These are phyloP conservation scores for Fusarium stilboides DNA, from an alignment of 2,329 filamentous ascomycete genomes.

Conservation along the genomic window DNA sequence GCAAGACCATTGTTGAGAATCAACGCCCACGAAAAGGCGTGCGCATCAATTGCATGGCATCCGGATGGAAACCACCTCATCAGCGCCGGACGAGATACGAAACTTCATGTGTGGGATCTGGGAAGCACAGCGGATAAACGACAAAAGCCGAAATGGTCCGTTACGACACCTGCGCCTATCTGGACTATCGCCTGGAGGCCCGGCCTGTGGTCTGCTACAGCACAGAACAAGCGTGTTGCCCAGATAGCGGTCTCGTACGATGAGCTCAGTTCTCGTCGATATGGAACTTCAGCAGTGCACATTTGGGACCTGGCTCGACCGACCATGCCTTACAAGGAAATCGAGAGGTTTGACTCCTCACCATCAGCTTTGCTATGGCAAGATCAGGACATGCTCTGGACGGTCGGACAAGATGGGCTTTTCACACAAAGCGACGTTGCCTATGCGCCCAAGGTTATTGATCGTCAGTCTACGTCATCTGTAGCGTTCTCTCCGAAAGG, in stretches of 20 bases:
- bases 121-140: slow-evolving; percentile 72
- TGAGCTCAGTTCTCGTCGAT: slow-evolving; percentile 67
- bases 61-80: slow-evolving; percentile 77
- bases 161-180: slow-evolving; percentile 73
- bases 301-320: slow-evolving; percentile 79
- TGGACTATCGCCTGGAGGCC: slow-evolving; percentile 75
- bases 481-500: slow-evolving; percentile 73
- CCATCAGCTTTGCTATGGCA: slow-evolving; percentile 75
- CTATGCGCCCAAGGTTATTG: slow-evolving; percentile 74
- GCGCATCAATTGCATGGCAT: slow-evolving; percentile 76
- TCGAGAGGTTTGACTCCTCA: slow-evolving; percentile 72
- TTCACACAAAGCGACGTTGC: slow-evolving; percentile 77
- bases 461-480: slow-evolving; percentile 73
- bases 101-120: slow-evolving; percentile 77
- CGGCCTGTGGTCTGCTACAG: slow-evolving; percentile 75
- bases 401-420: slow-evolving; percentile 72
- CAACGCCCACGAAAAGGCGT: slow-evolving; percentile 73
- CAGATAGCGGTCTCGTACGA: slow-evolving; percentile 76
- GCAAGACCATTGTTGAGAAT: slow-evolving; percentile 70
- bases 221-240: slow-evolving; percentile 71
- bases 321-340: slow-evolving; percentile 76
- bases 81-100: slow-evolving; percentile 74
- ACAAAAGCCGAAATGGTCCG: slow-evolving; percentile 75
- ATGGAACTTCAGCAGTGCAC: slow-evolving; percentile 72
- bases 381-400: slow-evolving; percentile 76